phyloP scores from a whole-genome alignment of 2,329 filamentous ascomycete species.

The Ascosphaera acerosa region DNA sequence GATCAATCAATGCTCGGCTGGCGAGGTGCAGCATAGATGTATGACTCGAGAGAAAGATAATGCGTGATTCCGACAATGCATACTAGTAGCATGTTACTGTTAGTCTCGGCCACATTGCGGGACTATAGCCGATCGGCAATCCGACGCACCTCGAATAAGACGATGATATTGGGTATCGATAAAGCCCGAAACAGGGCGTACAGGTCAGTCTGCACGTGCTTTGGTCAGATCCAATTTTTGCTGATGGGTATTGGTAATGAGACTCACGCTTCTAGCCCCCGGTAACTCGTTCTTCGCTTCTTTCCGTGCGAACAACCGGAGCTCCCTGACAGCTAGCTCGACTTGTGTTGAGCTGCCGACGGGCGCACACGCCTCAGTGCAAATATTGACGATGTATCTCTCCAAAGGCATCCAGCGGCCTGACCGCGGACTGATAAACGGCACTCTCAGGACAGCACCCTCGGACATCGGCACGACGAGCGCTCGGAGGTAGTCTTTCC shows the following conservation, averaged over 20 bases:
- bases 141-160: conserved; percentile 43
- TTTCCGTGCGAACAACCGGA: conserved; percentile 77
- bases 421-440: conserved; percentile 66
- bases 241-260: no score
- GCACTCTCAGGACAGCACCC: conserved; percentile 55
- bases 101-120: no score
- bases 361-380: conserved; percentile 79
- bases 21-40: conserved; percentile 90
- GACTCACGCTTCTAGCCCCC: conserved; percentile 46
- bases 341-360: conserved; percentile 89
- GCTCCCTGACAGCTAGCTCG: conserved; percentile 66
- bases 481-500: conserved; percentile 95
- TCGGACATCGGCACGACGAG: conserved; percentile 91
- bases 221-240: no score
- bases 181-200: conserved; percentile 80
- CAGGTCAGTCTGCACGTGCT: conserved; percentile 41
- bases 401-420: conserved; percentile 93
- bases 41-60: conserved; percentile 88
- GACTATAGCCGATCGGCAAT: no score
- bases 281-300: conserved; percentile 85
- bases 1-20: conserved; percentile 58
- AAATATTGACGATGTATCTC: conserved; percentile 89
- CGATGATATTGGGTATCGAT: conserved; percentile 75
- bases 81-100: no score
- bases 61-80: conserved; percentile 73